phyloP scores from a whole-genome alignment of 352 stramenopile species.

The Phytophthora palmivora region DNA sequence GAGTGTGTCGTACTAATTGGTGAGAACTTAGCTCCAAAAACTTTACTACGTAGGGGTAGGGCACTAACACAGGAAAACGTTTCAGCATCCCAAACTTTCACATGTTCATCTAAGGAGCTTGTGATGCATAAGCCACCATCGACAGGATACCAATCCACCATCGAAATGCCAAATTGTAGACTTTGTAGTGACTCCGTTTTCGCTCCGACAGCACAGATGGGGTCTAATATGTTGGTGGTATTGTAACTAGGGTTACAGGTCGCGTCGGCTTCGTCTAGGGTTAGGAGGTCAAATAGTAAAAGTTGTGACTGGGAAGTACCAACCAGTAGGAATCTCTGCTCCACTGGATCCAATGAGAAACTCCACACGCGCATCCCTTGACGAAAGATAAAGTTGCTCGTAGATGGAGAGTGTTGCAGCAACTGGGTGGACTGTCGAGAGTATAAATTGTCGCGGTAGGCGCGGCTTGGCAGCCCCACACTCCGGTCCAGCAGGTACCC shows the following conservation, averaged over 20 bases:
- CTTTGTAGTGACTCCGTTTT: constrained; percentile 10
- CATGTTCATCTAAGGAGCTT: constrained; percentile 69
- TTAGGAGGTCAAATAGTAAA: constrained; percentile 66
- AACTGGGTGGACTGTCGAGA: constrained; percentile 33
- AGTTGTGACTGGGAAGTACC: constrained; percentile 65
- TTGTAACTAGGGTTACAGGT: constrained; percentile 31
- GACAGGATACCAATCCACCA: constrained; percentile 89
- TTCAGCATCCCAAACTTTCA: constrained; percentile 84
- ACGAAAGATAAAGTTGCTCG: constrained; percentile 69
- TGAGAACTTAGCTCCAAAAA: constrained; percentile 78
- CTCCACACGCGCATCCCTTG: constrained; percentile 66
- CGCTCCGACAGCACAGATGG: constrained; percentile 30
- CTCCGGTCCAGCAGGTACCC: constrained; percentile 63
- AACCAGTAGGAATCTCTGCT: constrained; percentile 67
- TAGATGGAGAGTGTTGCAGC: constrained; percentile 20
- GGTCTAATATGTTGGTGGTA: constrained; percentile 39
- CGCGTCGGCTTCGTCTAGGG: constrained; percentile 47
- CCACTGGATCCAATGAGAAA: constrained; percentile 63
- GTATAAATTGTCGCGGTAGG: constrained; percentile 55
- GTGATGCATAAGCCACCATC: constrained; percentile 86
- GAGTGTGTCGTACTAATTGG: constrained; percentile 55
- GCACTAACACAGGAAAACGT: constrained; percentile 67
- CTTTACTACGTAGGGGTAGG: constrained; percentile 67
- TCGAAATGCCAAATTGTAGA: constrained; percentile 70
- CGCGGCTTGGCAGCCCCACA: constrained; percentile 46